Evolutionary conservation across 2,329 filamentous ascomycete species (phyloP).

Genomic region (Pseudonectria foliicola): DNA sequence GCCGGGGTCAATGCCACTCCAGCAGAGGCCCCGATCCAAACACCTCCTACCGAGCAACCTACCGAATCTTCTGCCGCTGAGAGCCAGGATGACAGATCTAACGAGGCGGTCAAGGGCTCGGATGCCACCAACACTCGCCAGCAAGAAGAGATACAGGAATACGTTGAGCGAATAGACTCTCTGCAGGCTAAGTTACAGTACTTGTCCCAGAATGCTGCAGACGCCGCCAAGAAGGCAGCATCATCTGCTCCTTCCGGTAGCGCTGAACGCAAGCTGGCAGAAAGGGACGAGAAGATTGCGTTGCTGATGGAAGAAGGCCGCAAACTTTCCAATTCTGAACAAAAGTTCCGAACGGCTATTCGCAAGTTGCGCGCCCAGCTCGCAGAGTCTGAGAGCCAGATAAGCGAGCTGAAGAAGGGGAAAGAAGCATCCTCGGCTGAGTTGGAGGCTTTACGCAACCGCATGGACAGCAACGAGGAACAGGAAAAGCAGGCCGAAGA

Average conservation of each 20-base stretch:
- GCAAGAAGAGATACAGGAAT: slow-evolving; percentile 75
- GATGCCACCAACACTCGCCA: slow-evolving; percentile 33
- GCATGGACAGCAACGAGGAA: slow-evolving; percentile 42
- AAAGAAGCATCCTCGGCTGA: slow-evolving; percentile 53
- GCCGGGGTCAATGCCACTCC: not conserved
- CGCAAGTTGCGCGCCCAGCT: slow-evolving; percentile 70
- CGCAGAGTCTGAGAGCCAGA: slow-evolving; percentile 57
- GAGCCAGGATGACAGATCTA: not conserved
- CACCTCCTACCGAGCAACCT: slow-evolving; percentile 1
- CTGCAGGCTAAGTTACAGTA: slow-evolving; percentile 88
- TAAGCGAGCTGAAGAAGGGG: slow-evolving; percentile 51
- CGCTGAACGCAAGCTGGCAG: slow-evolving; percentile 70
- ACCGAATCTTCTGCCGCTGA: slow-evolving; percentile 1
- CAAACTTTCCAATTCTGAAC: slow-evolving; percentile 75
- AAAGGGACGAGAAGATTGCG: slow-evolving; percentile 87
- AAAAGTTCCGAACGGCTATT: slow-evolving; percentile 75
- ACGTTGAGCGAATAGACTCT: slow-evolving; percentile 86
- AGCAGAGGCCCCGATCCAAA: not conserved
- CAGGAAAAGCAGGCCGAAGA: slow-evolving; percentile 48
- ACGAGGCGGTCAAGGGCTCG: slow-evolving; percentile 12
- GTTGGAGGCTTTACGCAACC: slow-evolving; percentile 37
- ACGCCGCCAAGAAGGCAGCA: slow-evolving; percentile 64
- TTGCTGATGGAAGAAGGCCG: slow-evolving; percentile 88
- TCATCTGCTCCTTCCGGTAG: slow-evolving; percentile 57
- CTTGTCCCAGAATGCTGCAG: slow-evolving; percentile 70